Evolutionary conservation across 495 filamentous ascomycete species (phyloP), one percentile per base, ranked within the genome.

Genomic region (Hypoxylon fragiforme): DNA sequence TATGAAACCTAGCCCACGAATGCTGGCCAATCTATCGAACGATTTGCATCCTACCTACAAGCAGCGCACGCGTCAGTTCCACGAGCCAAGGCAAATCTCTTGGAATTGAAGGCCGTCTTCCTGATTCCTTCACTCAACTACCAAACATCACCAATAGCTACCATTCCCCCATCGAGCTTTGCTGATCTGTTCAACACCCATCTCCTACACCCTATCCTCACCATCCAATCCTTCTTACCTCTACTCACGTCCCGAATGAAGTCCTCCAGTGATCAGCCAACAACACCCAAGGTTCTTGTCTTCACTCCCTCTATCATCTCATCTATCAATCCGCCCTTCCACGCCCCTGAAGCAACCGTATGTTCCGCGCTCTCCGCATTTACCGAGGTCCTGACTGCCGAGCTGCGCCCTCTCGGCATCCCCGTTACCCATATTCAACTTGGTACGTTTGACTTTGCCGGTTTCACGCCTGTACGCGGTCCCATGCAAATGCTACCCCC

Each of bases 131-230:
- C 83, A 9, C 77, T 86, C 21, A 82, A 84, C 54, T 87, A 85
- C 67, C 85, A 86, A 8, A 81, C 85, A 32, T 85, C 86, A 2
- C 87, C 89, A 1, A 85, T 96, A 32, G 90, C 90, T 47, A 91
- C 87, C 3, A 84, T 96, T 50, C 82, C 90, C 7, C 82, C 88
- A 0, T 87, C 86, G 14, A 80, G 81, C 54, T 96, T 92, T 81
- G 87, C 88, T 45, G 91, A 97, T 64, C 85, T 87, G 11, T 79
- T 97, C 60, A 96, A 96, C 74, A 89, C 88, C 3, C 90, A 92
- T 45, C 78, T 97, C n/a, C 81, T 97, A 21, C 85, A 88, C n/a
- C 92, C 95, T 3, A 87, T 97, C 54, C 79, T 95, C 48, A 90
- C 86, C 0, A 79, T 89, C 8, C 91, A 96, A 66, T 80, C 87